Evolutionary conservation across 1,139 yeast genomes (phyloP).

Genomic region (Yarrowia galli): DNA sequence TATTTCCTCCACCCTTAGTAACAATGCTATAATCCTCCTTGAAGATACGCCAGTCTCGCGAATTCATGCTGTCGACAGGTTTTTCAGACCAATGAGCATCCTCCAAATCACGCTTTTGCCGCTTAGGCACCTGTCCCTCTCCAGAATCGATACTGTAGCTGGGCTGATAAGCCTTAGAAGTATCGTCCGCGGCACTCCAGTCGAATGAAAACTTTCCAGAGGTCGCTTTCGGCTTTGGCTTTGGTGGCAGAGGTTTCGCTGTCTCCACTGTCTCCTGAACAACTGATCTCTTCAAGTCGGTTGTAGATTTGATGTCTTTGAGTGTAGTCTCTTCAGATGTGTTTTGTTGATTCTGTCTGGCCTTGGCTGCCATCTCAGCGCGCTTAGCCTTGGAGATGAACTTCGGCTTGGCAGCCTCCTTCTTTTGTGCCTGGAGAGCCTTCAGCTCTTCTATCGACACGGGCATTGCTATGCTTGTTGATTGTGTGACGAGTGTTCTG

Average conservation of each 20-base stretch:
- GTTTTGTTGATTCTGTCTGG: conserved; percentile 43
- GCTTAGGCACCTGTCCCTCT: conserved; percentile 13
- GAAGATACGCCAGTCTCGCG: conserved; percentile 89
- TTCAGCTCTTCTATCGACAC: conserved; percentile 58
- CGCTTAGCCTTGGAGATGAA: conserved; percentile 61
- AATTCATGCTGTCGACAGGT: conserved; percentile 66
- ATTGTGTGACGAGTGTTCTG: not conserved
- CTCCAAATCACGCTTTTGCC: conserved; percentile 43
- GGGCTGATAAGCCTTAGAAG: conserved; percentile 41
- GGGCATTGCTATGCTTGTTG: conserved; percentile 40
- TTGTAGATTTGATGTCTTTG: conserved; percentile 1
- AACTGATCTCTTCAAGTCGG: conserved; percentile 20
- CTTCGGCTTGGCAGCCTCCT: conserved; percentile 51
- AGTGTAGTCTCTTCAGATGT: conserved; percentile 4
- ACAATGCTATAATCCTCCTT: conserved; percentile 78
- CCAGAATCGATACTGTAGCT: conserved; percentile 41
- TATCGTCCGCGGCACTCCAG: conserved; percentile 44
- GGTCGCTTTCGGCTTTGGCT: conserved; percentile 4
- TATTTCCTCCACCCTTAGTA: conserved; percentile 59
- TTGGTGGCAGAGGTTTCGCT: not conserved
- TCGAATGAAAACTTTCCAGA: conserved; percentile 44
- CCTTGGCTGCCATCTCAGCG: conserved; percentile 50
- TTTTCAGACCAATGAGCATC: conserved; percentile 77
- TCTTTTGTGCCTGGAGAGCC: conserved; percentile 47
- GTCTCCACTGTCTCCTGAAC: conserved; percentile 22